phyloP scores from a whole-genome alignment of 2,329 filamentous ascomycete species.

The Tympanopsis confertula region DNA sequence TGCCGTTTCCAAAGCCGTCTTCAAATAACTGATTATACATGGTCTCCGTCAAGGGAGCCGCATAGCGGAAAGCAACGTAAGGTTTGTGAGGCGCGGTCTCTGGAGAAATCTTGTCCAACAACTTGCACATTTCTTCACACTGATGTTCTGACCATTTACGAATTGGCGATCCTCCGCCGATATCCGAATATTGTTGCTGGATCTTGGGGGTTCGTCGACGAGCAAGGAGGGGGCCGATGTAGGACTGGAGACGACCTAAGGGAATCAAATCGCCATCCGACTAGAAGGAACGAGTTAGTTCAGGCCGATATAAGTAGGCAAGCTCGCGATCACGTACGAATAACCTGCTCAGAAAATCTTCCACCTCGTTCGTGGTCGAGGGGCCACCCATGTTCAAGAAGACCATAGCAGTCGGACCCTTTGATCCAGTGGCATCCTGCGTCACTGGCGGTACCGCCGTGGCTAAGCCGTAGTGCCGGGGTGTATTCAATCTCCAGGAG shows the following conservation, averaged over 20 bases:
- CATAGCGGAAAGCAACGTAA: slow-evolving; percentile 94
- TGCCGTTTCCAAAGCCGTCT: slow-evolving; percentile 83
- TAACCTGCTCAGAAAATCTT: slow-evolving; percentile 76
- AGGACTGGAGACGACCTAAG: slow-evolving; percentile 80
- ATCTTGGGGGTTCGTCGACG: slow-evolving; percentile 88
- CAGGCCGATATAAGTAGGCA: slow-evolving; percentile 7
- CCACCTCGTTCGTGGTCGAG: slow-evolving; percentile 76
- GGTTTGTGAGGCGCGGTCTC: slow-evolving; percentile 94
- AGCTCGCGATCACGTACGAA: slow-evolving; percentile 52
- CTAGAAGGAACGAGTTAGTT: slow-evolving; percentile 29
- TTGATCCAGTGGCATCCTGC: background rate
- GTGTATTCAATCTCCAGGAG: no score
- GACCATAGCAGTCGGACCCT: slow-evolving; percentile 92
- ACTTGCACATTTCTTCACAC: slow-evolving; percentile 89
- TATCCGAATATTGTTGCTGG: slow-evolving; percentile 84
- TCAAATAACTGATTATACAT: slow-evolving; percentile 75
- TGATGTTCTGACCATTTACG: slow-evolving; percentile 97
- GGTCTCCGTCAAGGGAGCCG: slow-evolving; percentile 82
- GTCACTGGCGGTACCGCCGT: background rate
- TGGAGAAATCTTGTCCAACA: slow-evolving; percentile 80
- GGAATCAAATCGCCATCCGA: slow-evolving; percentile 90
- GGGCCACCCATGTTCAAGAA: slow-evolving; percentile 99
- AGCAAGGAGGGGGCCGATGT: slow-evolving; percentile 80
- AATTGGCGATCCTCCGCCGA: slow-evolving; percentile 95
- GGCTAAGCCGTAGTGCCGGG: background rate